phyloP scores from a whole-genome alignment of 202 grass and related monocot species.

The Hordeum pubiflorum region DNA sequence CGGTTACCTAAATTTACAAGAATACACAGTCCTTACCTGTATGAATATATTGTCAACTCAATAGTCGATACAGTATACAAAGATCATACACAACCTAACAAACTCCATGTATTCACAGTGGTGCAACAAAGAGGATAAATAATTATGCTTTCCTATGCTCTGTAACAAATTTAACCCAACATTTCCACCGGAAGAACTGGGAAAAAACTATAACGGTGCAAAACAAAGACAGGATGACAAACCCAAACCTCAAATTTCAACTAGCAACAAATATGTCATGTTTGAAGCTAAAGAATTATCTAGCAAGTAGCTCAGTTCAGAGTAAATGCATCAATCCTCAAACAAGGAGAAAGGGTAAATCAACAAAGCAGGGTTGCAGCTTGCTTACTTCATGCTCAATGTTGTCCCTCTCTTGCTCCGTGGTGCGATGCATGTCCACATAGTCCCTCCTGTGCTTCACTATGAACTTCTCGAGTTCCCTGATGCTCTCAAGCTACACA shows the following conservation, averaged over 20 bases:
- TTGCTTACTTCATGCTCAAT: slow-evolving; percentile 94
- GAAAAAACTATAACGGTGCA: not conserved
- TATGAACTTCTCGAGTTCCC: slow-evolving; percentile 75
- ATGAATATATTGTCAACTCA: not conserved
- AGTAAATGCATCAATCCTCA: not conserved
- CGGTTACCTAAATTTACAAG: not conserved
- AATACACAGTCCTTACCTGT: not conserved
- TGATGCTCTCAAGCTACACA: slow-evolving; percentile 75
- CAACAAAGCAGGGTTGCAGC: not conserved
- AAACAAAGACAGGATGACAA: not conserved
- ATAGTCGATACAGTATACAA: not conserved
- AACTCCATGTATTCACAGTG: not conserved
- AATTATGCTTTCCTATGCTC: not conserved
- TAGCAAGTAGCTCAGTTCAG: not conserved
- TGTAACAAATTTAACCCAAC: not conserved
- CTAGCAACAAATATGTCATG: not conserved
- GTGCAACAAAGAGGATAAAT: not conserved
- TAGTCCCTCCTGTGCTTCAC: slow-evolving; percentile 84
- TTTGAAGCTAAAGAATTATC: not conserved
- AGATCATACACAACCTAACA: not conserved
- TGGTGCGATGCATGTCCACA: slow-evolving; percentile 76
- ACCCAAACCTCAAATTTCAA: not conserved
- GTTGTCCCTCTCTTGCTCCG: slow-evolving; percentile 85
- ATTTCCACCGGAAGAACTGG: not conserved
- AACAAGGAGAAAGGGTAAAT: not conserved